Evolutionary conservation across 2,329 filamentous ascomycete genomes (phyloP).

Genomic region (Alternaria brassicicola): DNA sequence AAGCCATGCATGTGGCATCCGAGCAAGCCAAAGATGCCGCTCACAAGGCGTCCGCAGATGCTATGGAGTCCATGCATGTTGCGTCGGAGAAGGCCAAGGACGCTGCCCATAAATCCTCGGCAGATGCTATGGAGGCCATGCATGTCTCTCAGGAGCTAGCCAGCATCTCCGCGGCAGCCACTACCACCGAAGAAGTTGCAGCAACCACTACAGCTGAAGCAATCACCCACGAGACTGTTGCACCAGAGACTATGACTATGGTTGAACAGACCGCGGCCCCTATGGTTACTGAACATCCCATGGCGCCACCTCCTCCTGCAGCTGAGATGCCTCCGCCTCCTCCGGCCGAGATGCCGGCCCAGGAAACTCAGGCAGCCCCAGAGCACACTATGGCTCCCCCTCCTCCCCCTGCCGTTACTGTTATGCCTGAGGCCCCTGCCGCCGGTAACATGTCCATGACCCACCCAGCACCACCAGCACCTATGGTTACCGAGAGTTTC

Average conservation of each 20-base stretch:
- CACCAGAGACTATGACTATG: slow-evolving; percentile 1
- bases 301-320: background rate
- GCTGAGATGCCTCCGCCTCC: background rate
- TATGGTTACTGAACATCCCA: slow-evolving; percentile 1
- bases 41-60: slow-evolving; percentile 18
- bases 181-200: slow-evolving; percentile 2
- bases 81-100: slow-evolving; percentile 15
- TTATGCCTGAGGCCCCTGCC: background rate
- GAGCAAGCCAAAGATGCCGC: slow-evolving; percentile 16
- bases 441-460: background rate
- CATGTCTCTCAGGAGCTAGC: slow-evolving; percentile 17
- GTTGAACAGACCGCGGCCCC: background rate
- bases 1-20: slow-evolving; percentile 16
- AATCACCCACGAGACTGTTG: slow-evolving; percentile 9
- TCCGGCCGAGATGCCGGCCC: slow-evolving; percentile 1
- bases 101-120: slow-evolving; percentile 13
- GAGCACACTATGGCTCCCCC: background rate
- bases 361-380: background rate
- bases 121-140: slow-evolving; percentile 20
- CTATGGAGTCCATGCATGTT: slow-evolving; percentile 21
- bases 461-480: slow-evolving; percentile 7
- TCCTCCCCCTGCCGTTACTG: background rate
- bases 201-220: slow-evolving; percentile 8
- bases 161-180: slow-evolving; percentile 11
- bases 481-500: slow-evolving; percentile 17